Conservation (phyloP, 2,329 filamentous ascomycete genomes). For the Monilinia polystroma region DNA sequence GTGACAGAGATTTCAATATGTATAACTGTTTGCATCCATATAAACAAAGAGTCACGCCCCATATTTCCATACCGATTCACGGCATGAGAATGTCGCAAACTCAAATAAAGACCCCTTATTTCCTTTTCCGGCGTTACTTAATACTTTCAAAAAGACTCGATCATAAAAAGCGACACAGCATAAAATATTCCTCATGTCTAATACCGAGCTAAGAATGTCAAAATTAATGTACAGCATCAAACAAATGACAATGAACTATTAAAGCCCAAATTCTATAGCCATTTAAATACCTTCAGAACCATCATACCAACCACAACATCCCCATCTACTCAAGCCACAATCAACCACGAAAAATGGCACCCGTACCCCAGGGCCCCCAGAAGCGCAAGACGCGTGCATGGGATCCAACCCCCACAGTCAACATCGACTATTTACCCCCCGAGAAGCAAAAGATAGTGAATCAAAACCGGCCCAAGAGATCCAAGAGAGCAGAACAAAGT, state of each 20-base stretch:
- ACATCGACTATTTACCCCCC: not conserved
- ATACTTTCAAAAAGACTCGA: not conserved
- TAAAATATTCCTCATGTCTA: not conserved
- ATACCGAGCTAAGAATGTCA: not conserved
- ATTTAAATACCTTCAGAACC: too few species aligned
- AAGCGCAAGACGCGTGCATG: constrained; percentile 8
- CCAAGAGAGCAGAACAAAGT: not conserved
- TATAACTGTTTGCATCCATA: not conserved
- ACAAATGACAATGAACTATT: not conserved
- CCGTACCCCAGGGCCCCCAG: not conserved
- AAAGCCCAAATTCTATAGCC: too few species aligned
- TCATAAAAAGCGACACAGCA: not conserved
- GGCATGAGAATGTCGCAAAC: not conserved
- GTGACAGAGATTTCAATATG: too few species aligned
- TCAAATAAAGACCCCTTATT: not conserved
- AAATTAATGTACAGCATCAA: not conserved
- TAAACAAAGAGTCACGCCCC: not conserved
- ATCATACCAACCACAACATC: not conserved
- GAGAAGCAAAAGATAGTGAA: not conserved
- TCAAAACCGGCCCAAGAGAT: constrained; percentile 5
- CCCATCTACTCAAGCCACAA: not conserved
- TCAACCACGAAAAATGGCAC: not conserved
- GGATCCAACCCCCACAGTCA: not conserved
- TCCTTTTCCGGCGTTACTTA: constrained; percentile 2
- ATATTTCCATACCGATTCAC: not conserved